These are phyloP conservation scores for Aspergillus aculeatinus DNA, from an alignment of 2,329 filamentous ascomycete genomes.

Conservation along the genomic window DNA sequence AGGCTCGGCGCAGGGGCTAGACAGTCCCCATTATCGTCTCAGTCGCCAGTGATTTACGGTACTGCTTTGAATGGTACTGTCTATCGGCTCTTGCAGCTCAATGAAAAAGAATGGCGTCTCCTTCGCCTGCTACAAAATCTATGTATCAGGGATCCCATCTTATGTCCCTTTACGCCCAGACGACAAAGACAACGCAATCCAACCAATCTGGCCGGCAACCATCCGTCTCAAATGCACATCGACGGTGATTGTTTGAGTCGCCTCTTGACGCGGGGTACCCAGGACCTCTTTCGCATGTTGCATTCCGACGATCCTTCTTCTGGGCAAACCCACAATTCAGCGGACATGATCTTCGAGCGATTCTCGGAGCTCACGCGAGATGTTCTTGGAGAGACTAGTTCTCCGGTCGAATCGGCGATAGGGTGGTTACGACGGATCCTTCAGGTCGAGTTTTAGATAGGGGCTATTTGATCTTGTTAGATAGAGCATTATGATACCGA, in stretches of 20 bases:
- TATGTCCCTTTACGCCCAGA: slow-evolving; percentile 53
- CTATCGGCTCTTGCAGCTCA: slow-evolving; percentile 67
- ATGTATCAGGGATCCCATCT: slow-evolving; percentile 48
- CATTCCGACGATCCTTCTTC: slow-evolving; percentile 19
- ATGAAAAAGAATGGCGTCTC: slow-evolving; percentile 62
- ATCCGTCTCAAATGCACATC: slow-evolving; percentile 59
- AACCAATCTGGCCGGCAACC: slow-evolving; percentile 35
- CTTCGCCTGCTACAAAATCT: slow-evolving; percentile 73
- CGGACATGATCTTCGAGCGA: slow-evolving; percentile 31
- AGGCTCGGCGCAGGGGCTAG: slow-evolving; percentile 27
- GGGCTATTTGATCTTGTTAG: not conserved
- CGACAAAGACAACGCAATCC: slow-evolving; percentile 27
- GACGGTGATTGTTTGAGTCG: slow-evolving; percentile 65
- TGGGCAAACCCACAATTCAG: slow-evolving; percentile 9
- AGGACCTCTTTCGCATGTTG: slow-evolving; percentile 34
- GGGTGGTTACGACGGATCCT: slow-evolving; percentile 37
- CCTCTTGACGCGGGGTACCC: slow-evolving; percentile 49
- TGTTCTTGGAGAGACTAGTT: slow-evolving; percentile 42
- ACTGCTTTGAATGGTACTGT: slow-evolving; percentile 68
- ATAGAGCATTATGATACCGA: not conserved
- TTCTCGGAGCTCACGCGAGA: slow-evolving; percentile 53
- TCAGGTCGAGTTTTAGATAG: slow-evolving; percentile 24
- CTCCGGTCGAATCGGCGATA: slow-evolving; percentile 31
- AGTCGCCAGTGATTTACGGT: slow-evolving; percentile 58
- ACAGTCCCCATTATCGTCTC: slow-evolving; percentile 15